Conservation (phyloP, 1,284 basidiomycete species). For the Apiotrichum sp. region DNA sequence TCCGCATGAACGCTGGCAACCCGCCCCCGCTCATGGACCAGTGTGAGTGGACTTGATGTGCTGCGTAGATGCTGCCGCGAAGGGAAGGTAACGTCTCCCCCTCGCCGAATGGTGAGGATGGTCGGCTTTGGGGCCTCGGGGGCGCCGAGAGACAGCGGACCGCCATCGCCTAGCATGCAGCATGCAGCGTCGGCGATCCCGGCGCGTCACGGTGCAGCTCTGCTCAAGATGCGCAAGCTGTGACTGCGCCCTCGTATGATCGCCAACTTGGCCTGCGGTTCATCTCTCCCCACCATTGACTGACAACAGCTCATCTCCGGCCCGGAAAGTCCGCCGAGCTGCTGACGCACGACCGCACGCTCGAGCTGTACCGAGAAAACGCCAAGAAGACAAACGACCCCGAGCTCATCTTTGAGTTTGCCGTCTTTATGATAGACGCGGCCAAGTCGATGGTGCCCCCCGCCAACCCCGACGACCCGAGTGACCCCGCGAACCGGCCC, state of each 20-base stretch:
- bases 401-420: slow-evolving; percentile 94
- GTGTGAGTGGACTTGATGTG: slow-evolving; percentile 30
- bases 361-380: slow-evolving; percentile 93
- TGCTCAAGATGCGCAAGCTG: too few species aligned
- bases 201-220: too few species aligned
- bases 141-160: too few species aligned
- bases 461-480: slow-evolving; percentile 19
- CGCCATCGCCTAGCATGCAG: too few species aligned
- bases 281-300: too few species aligned
- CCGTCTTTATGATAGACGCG: slow-evolving; percentile 97
- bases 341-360: slow-evolving; percentile 87
- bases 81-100: not conserved
- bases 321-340: slow-evolving; percentile 89
- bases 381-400: slow-evolving; percentile 99
- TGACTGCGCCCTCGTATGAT: too few species aligned
- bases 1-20: slow-evolving; percentile 14
- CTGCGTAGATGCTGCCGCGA: not conserved
- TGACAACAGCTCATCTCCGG: slow-evolving; percentile 63
- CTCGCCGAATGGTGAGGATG: too few species aligned
- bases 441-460: slow-evolving; percentile 65
- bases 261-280: too few species aligned
- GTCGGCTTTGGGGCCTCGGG: too few species aligned
- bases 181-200: too few species aligned
- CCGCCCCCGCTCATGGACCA: slow-evolving; percentile 44
- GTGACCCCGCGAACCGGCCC: slow-evolving; percentile 27